Percentiles rank a stretch among this genome's conserved stretches.
phyloP scores from a whole-genome alignment of 352 stramenopile species.

The Globisporangium rhizosaccharum region DNA sequence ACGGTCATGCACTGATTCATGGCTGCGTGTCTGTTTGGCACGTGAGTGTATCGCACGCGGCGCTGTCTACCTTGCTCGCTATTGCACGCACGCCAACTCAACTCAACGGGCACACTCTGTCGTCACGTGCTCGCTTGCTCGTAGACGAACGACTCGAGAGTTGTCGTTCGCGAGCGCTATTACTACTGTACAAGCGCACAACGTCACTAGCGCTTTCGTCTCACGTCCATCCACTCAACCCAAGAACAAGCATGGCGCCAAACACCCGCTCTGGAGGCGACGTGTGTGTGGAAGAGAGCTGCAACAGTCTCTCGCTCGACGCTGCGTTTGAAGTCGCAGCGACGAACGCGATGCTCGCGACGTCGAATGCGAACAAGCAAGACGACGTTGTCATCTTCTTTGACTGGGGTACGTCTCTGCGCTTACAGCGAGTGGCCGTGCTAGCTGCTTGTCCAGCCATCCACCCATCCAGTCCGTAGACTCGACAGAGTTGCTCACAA shows the following conservation, averaged over 20 bases:
- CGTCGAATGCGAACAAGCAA: conserved; percentile 18
- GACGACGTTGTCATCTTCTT: conserved; percentile 80
- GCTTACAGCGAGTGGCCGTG: not conserved
- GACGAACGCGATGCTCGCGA: conserved; percentile 20
- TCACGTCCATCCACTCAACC: not conserved
- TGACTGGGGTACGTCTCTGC: conserved; percentile 64
- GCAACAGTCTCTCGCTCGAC: conserved; percentile 45
- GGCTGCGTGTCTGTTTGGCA: too few relatives aligned
- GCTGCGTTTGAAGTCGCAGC: conserved; percentile 39
- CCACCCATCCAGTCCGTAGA: too few relatives aligned
- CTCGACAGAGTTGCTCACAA: conserved; percentile 3
- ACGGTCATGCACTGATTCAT: too few relatives aligned
- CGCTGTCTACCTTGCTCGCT: too few relatives aligned
- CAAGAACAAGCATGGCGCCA: conserved; percentile 35
- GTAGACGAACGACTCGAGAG: too few relatives aligned
- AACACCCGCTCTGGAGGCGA: conserved; percentile 45
- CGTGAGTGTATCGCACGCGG: too few relatives aligned
- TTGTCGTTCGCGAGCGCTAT: too few relatives aligned
- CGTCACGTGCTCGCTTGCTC: too few relatives aligned
- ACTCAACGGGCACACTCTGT: too few relatives aligned
- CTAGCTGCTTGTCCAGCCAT: not conserved
- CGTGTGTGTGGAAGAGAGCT: conserved; percentile 59
- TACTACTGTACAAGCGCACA: not conserved
- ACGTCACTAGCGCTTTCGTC: not conserved
- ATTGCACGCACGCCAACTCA: too few relatives aligned